These are phyloP conservation scores for Candida piceae DNA, from an alignment of 805 yeast species.

Conservation along the genomic window DNA sequence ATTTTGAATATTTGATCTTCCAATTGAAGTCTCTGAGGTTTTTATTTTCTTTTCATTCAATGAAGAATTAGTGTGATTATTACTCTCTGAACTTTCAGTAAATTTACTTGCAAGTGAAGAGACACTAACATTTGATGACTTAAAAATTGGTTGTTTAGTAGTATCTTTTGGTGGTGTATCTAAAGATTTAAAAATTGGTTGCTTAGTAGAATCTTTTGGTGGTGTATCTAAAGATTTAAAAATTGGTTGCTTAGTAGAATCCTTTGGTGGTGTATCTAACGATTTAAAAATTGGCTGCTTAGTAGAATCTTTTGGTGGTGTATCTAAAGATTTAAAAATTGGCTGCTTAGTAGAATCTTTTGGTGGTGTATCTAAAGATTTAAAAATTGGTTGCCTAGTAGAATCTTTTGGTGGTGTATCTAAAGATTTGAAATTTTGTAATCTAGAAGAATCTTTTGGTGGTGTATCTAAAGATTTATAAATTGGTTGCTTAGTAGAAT, in stretches of 20 bases:
- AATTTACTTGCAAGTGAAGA: conserved; percentile 28
- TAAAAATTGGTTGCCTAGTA: too few relatives aligned
- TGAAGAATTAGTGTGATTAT: conserved; percentile 13
- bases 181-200: too few relatives aligned
- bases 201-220: too few relatives aligned
- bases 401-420: background rate
- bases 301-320: conserved; percentile 12
- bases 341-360: too few relatives aligned
- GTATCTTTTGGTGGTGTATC: conserved; percentile 9
- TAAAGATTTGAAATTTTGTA: too few relatives aligned
- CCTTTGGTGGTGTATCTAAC: background rate
- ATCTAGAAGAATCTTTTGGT: conserved; percentile 11
- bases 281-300: too few relatives aligned
- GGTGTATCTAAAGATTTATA: too few relatives aligned
- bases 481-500: background rate
- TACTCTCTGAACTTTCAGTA: conserved; percentile 6
- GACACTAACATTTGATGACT: conserved; percentile 16
- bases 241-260: background rate
- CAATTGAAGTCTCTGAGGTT: conserved; percentile 9
- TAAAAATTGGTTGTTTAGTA: background rate
- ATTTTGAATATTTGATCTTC: conserved; percentile 19
- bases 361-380: too few relatives aligned
- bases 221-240: too few relatives aligned
- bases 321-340: too few relatives aligned
- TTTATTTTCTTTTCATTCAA: too few relatives aligned